A percentile compares a stretch with the other conserved stretches of the same genome.
Conservation (phyloP, 2,329 filamentous ascomycete genomes). For the Fusarium praegraminearum region DNA sequence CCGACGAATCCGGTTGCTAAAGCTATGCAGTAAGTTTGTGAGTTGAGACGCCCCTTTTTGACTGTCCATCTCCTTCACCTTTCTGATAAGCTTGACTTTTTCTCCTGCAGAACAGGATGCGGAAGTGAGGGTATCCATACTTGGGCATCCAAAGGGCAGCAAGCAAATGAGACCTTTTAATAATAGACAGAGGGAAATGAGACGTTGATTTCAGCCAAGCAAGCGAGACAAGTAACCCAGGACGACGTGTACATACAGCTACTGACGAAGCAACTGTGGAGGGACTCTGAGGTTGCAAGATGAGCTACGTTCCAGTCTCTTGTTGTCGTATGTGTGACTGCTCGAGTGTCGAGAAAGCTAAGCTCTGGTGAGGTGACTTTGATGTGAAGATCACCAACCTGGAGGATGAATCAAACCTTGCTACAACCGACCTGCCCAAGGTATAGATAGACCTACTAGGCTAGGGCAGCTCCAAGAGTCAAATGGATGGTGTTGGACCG, state of each 20-base stretch:
- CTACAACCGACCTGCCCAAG: background rate
- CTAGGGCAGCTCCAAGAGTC: background rate
- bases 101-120: constrained; percentile 5
- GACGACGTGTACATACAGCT: constrained; percentile 24
- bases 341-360: constrained; percentile 23
- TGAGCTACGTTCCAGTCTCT: constrained; percentile 34
- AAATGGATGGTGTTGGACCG: background rate
- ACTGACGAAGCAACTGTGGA: constrained; percentile 16
- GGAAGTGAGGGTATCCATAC: constrained; percentile 38
- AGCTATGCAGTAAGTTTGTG: constrained; percentile 16
- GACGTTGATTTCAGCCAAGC: constrained; percentile 36
- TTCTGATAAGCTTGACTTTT: constrained; percentile 4
- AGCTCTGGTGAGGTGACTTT: constrained; percentile 9
- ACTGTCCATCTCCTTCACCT: background rate
- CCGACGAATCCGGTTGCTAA: constrained; percentile 40
- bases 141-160: constrained; percentile 41
- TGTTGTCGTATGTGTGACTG: constrained; percentile 16
- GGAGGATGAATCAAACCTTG: background rate
- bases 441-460: background rate
- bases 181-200: constrained; percentile 33
- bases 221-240: constrained; percentile 35
- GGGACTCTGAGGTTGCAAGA: constrained; percentile 16
- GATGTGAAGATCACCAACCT: background rate
- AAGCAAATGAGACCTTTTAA: constrained; percentile 39
- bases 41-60: constrained; percentile 28